Evolutionary conservation across 2,329 filamentous ascomycete genomes (phyloP).

Genomic region (Teratosphaeria epicoccoides): DNA sequence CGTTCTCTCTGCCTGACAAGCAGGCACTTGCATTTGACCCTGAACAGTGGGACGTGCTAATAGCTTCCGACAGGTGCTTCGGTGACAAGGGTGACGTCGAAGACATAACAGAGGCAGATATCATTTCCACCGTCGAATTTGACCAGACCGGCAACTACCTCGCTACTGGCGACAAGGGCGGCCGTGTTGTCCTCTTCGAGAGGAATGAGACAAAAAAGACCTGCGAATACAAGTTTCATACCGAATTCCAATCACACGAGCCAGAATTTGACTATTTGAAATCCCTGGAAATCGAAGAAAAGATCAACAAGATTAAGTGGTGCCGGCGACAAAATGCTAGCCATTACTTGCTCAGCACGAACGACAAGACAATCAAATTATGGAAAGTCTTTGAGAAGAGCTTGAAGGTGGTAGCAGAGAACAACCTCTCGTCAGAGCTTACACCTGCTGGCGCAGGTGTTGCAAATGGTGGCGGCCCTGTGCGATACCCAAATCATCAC

Average conservation of each 20-base stretch:
- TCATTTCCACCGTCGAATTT: constrained; percentile 85
- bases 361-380: constrained; percentile 99
- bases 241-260: constrained; percentile 98
- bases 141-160: constrained; percentile 85
- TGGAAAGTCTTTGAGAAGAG: constrained; percentile 99
- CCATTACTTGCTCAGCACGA: constrained; percentile 94
- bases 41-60: not conserved
- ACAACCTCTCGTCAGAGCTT: constrained; percentile 91
- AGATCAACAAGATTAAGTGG: constrained; percentile 99
- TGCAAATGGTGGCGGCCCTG: constrained; percentile 65
- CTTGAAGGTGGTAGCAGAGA: constrained; percentile 95
- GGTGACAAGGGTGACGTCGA: constrained; percentile 99
- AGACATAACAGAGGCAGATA: constrained; percentile 94
- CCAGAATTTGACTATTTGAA: constrained; percentile 99
- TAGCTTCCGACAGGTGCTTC: constrained; percentile 62
- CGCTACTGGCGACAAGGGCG: constrained; percentile 82
- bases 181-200: constrained; percentile 75
- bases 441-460: constrained; percentile 57
- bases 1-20: not conserved
- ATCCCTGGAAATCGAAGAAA: constrained; percentile 98
- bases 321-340: constrained; percentile 96
- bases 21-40: not conserved
- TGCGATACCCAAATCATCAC: constrained; percentile 59
- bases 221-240: constrained; percentile 99
- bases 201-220: constrained; percentile 99